Evolutionary conservation across 371 early-diverging fungal species (phyloP).

Genomic region (Haplosporangium sp.): DNA sequence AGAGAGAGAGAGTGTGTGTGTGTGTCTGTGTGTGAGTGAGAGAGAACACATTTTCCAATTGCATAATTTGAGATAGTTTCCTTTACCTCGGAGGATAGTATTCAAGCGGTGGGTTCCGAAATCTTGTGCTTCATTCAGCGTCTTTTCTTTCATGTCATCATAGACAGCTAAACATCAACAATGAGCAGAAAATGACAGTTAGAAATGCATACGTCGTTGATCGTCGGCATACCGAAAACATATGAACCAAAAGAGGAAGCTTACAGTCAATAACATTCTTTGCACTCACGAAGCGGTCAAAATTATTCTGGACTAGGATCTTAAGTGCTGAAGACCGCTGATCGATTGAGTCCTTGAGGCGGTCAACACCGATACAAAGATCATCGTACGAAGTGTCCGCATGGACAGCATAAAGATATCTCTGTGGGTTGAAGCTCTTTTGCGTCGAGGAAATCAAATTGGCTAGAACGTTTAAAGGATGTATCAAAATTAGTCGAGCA

Average conservation of each 20-base stretch:
- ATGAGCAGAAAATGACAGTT: neutral
- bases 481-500: neutral
- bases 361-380: conserved; percentile 77
- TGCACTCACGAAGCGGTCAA: conserved; percentile 96
- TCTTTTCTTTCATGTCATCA: conserved; percentile 87
- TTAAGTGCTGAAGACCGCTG: conserved; percentile 89
- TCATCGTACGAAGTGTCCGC: conserved; percentile 84
- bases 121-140: conserved; percentile 79
- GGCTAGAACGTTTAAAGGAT: conserved; percentile 8
- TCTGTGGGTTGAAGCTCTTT: conserved; percentile 82
- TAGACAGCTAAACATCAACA: conserved; percentile 70
- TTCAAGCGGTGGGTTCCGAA: conserved; percentile 83
- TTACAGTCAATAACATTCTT: conserved; percentile 93
- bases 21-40: too few relatives aligned
- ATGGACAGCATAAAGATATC: conserved; percentile 88
- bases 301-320: conserved; percentile 91
- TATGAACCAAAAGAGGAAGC: neutral
- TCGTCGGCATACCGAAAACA: neutral
- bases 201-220: neutral
- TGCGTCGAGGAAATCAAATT: conserved; percentile 45
- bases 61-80: conserved; percentile 47
- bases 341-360: conserved; percentile 77
- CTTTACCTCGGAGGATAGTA: conserved; percentile 65
- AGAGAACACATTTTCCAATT: neutral
- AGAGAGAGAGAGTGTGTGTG: too few relatives aligned